Evolutionary conservation across 192 early-diverging fungal species (phyloP), one percentile per base, ranked within the genome.

Genomic region (Podochytrium sp.): DNA sequence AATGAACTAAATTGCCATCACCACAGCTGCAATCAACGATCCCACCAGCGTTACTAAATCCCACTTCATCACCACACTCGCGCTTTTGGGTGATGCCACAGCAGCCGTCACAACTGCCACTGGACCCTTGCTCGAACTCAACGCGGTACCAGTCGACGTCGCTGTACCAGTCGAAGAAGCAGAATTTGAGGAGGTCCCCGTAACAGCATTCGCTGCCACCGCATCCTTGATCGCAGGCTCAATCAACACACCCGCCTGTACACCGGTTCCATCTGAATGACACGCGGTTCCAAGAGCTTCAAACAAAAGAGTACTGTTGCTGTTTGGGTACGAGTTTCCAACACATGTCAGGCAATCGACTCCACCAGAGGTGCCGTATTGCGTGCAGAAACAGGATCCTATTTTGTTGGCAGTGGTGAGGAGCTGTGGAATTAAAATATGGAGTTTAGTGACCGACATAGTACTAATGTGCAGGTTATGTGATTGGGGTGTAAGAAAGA

Each of bases 271-370:
- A 25, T 57, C 55, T 25, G n/a, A 14, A 7, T 6, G 25, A 29
- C 55, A 57, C 7, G 16, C 64, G 1, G 39, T 25, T 16, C 40
- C 47, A 7, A 66, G 43, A 32, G 12, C 49, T 20, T 25, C 18
- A 34, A 66, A 66, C 25, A 66, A 1, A 10, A 10, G 14, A 6
- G 64, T 49, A 12, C 20, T 25, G 41, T 66, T 42, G 1, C 49
- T 42, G 27, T 3, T 2, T 7, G 47, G 23, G 27, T 50, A 50
- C 25, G 14, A 7, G 47, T 66, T 65, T 18, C 64, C 64, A 1
- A 65, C 49, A 42, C 64, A 65, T 32, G 64, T 65, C 41, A 50
- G 42, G 64, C 64, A 65, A 18, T 20, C 39, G 27, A 50, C 42
- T 20, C 64, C 64, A 32, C 64, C 64, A 0, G 37, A 12, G 2